A percentile compares a stretch with the other conserved stretches of the same genome.
Conservation (phyloP, 805 yeast species). For the Peterozyma xylosa region DNA sequence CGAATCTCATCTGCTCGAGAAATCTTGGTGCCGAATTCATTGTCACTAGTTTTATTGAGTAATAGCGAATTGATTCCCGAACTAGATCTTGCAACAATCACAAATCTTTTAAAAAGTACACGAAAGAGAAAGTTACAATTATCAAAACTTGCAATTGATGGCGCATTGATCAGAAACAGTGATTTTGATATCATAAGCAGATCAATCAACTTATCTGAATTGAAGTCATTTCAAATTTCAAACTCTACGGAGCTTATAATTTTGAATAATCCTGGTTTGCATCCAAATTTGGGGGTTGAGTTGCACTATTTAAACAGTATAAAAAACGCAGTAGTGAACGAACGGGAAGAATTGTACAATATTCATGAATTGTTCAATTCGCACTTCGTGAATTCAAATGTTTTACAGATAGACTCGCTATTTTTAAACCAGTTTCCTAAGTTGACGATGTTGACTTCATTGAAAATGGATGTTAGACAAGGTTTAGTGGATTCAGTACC, state of each 20-base stretch:
- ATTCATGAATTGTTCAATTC: too few relatives aligned
- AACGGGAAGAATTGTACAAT: background rate
- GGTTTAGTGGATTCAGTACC: conserved; percentile 2
- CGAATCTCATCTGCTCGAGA: conserved; percentile 1
- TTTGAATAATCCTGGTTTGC: background rate
- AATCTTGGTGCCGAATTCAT: background rate
- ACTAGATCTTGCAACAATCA: background rate
- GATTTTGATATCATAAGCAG: background rate
- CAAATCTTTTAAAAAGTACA: background rate
- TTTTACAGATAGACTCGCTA: background rate
- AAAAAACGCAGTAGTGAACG: background rate
- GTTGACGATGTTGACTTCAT: background rate
- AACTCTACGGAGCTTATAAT: conserved; percentile 1
- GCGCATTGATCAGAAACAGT: background rate
- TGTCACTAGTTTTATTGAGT: background rate
- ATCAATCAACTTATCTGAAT: background rate
- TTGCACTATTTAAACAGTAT: background rate
- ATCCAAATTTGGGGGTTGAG: too few relatives aligned
- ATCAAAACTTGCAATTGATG: conserved; percentile 3
- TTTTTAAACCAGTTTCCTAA: background rate
- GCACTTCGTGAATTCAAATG: too few relatives aligned
- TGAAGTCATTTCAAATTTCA: background rate
- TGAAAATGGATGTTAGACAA: conserved; percentile 4
- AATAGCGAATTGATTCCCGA: background rate
- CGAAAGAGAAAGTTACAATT: background rate